These are phyloP conservation scores for Poa annua DNA, from an alignment of 176 grass and related monocot genomes.

Conservation along the genomic window DNA sequence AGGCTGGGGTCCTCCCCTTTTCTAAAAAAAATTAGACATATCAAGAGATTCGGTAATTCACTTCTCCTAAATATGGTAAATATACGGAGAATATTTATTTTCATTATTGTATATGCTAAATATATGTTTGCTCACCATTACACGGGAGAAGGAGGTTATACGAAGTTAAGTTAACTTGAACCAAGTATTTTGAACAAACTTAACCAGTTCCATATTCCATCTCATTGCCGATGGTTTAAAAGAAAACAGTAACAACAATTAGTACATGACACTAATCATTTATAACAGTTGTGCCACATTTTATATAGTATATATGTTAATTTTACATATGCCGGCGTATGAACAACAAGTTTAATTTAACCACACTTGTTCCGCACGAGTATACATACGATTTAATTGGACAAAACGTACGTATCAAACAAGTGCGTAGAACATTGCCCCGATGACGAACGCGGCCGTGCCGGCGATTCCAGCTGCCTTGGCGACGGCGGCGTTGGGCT, in stretches of 20 bases:
- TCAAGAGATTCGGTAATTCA: background rate
- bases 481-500: constrained; percentile 43
- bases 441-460: constrained; percentile 46
- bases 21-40: no score
- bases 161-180: no score
- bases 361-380: constrained; percentile 20
- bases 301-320: background rate
- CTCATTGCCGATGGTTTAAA: background rate
- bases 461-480: constrained; percentile 47
- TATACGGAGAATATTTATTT: background rate
- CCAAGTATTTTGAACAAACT: background rate
- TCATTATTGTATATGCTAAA: background rate
- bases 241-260: background rate
- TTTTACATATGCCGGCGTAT: background rate
- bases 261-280: background rate
- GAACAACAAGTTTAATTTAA: constrained; percentile 16
- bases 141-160: no score
- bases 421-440: constrained; percentile 49
- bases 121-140: background rate
- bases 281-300: background rate
- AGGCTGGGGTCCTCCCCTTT: no score
- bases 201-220: background rate
- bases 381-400: background rate
- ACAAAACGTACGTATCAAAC: constrained; percentile 44
- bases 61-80: constrained; percentile 3